Evolutionary conservation across 2,329 filamentous ascomycete genomes (phyloP), one percentile per base, ranked within the genome.

Genomic region (Fusarium humuli): DNA sequence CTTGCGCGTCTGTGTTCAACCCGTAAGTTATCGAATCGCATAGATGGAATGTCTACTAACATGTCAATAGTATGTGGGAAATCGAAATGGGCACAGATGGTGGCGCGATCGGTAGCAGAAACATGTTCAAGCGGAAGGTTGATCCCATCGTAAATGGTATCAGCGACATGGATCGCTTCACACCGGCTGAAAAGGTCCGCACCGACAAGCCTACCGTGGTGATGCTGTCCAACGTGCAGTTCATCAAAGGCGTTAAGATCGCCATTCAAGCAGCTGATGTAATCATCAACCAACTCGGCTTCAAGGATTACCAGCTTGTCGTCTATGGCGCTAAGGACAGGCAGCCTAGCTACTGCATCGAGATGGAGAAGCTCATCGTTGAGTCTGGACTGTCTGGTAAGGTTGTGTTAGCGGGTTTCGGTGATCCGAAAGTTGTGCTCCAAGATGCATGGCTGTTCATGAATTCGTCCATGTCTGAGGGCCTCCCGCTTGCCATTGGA

Each of bases 391-490:
- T 71, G 4, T 20, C 25, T 5, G 67, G 47, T 9, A 71, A 58
- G 30, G 67, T 69, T 30, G 20, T 71, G 18, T 54, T 71, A 14
- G 69, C 67, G 3, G 67, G 69, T 20, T 71, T 71, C 22, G 69
- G 69, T 10, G 57, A 71, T 30, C 69, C 69, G 8, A 71, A 66
- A 14, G 64, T 66, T 29, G 67, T 71, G 0, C 57, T 71, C 4
- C 63, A 71, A 41, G 69, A 71, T n/a, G 67, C 69, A 5, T 71
- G 69, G 69, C 50, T 71, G 16, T 71, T 71, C 13, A 70, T 71
- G 69, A 71, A 71, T 55, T 71, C 69, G 6, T 71, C 67, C 8
- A 71, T 70, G 34, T 71, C 69, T 1, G 69, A 71, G 30, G 69
- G 69, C 41, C 54, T 71, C 11, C 69, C 69, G 2, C 44, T 71